phyloP scores from a whole-genome alignment of 306 rosid species.

The Quercus ilex region DNA sequence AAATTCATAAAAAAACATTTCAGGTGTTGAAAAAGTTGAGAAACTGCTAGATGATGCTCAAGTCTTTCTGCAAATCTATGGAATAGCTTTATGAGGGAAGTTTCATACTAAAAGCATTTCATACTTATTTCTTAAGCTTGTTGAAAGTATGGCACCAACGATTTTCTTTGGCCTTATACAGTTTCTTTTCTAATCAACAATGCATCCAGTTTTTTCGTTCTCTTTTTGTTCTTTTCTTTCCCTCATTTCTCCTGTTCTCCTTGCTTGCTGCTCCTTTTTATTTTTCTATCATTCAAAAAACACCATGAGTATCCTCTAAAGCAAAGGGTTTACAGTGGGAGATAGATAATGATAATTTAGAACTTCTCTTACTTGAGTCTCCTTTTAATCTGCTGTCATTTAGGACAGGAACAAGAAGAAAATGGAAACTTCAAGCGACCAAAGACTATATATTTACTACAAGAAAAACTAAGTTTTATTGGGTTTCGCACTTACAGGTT shows the following conservation, averaged over 20 bases:
- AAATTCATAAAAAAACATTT: background rate
- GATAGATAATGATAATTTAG: background rate
- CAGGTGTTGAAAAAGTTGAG: background rate
- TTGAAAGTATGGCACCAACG: background rate
- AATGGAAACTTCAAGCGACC: too few relatives aligned
- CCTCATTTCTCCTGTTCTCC: background rate
- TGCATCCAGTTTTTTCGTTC: background rate
- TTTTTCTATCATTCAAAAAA: background rate
- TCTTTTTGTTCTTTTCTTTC: background rate
- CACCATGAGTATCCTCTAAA: background rate
- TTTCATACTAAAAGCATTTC: background rate
- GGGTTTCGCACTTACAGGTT: background rate
- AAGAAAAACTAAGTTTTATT: background rate
- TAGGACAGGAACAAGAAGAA: background rate
- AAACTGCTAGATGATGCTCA: background rate
- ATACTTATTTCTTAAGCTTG: background rate
- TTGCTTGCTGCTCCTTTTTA: background rate
- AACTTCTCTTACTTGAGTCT: background rate
- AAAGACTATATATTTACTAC: too few relatives aligned
- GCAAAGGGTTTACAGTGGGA: background rate
- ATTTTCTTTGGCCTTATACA: background rate
- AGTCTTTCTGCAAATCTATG: background rate
- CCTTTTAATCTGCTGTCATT: background rate
- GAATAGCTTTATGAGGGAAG: background rate
- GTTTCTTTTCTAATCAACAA: background rate